phyloP scores from a whole-genome alignment of 1,284 basidiomycete genomes.

The Papiliotrema flavescens region DNA sequence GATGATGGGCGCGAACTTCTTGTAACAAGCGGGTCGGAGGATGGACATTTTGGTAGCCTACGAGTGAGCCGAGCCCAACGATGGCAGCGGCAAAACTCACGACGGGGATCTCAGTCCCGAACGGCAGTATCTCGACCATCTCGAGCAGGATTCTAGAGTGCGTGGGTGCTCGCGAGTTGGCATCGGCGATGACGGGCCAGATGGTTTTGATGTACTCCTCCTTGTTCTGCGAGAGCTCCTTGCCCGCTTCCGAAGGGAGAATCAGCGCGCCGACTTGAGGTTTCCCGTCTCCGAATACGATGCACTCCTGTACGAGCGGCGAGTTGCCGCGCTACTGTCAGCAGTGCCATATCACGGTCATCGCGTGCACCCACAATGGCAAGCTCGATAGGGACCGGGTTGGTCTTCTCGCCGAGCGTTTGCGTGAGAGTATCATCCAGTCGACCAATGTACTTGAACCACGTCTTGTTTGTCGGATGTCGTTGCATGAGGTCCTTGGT shows the following conservation, averaged over 20 bases:
- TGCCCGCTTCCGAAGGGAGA: constrained; percentile 55
- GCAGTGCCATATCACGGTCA: not conserved
- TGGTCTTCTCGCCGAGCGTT: constrained; percentile 58
- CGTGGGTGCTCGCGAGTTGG: constrained; percentile 56
- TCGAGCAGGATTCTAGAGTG: constrained; percentile 57
- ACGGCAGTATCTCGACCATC: constrained; percentile 55
- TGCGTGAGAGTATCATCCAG: constrained; percentile 58
- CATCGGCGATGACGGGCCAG: constrained; percentile 54
- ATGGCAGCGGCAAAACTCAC: constrained; percentile 11
- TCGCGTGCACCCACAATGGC: constrained; percentile 33
- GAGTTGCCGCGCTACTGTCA: constrained; percentile 41
- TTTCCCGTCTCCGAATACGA: constrained; percentile 59
- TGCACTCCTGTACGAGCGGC: constrained; percentile 53
- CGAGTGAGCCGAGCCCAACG: not conserved
- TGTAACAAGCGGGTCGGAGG: constrained; percentile 51
- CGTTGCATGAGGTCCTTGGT: constrained; percentile 59
- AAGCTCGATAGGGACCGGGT: constrained; percentile 52
- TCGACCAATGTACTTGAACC: constrained; percentile 59
- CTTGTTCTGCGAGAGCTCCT: constrained; percentile 47
- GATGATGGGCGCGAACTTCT: constrained; percentile 55
- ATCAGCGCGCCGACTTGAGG: constrained; percentile 58
- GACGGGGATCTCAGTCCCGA: constrained; percentile 42
- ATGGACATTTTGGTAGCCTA: constrained; percentile 47
- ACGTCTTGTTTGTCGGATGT: constrained; percentile 50
- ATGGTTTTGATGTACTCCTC: constrained; percentile 49